Base-by-base conservation (phyloP, 768 basidiomycete genomes). In the Termitomyces sp. region DNA sequence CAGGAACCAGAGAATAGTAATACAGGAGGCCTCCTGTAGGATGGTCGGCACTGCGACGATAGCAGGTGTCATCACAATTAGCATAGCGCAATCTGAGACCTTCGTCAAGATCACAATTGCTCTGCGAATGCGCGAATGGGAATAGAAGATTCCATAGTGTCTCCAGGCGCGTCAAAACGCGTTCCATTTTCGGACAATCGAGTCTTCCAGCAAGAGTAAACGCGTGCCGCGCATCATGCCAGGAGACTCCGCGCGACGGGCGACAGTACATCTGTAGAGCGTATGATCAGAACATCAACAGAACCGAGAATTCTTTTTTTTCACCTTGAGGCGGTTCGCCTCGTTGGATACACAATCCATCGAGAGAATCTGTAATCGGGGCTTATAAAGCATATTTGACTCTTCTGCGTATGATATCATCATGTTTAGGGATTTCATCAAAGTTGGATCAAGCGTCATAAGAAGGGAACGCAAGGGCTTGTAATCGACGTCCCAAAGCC, bases 201-300 rank as follows among this genome's bases (percentile, higher is more conserved):
- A 74, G 66, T 37, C 68, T 64, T n/a, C 72, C 73, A 29, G 66
- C 70, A 5, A 74, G 67, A 7, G 72, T 73, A 61, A 74, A 70
- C 6, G 67, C 63, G 8, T 62, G 46, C 25, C 63, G 61, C 2
- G 68, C 69, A 50, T 74, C 72, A 14, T 61, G 56, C 73, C 73
- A 74, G 1, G 73, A 68, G 31, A 61, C 65, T 9, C 73, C 73
- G 36, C 56, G 62, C 29, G 63, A 67, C 1, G 71, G 68, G 4
- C 70, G 69, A 55, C 71, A 71, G 60, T 74, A 74, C 20, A 74
- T 67, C 73, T 74, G 40, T 11, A 50, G 7, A 48, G 37, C 37
- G 7, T 56, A 40, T 50, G 56, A 40, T 51, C 38, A 55, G 45
- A 47, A 57, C 31, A 34, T 43, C 43, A 29, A 14, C 15, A n/a